Evolutionary conservation across 495 filamentous ascomycete genomes (phyloP).

Genomic region (Sabuloglossum arenarium): DNA sequence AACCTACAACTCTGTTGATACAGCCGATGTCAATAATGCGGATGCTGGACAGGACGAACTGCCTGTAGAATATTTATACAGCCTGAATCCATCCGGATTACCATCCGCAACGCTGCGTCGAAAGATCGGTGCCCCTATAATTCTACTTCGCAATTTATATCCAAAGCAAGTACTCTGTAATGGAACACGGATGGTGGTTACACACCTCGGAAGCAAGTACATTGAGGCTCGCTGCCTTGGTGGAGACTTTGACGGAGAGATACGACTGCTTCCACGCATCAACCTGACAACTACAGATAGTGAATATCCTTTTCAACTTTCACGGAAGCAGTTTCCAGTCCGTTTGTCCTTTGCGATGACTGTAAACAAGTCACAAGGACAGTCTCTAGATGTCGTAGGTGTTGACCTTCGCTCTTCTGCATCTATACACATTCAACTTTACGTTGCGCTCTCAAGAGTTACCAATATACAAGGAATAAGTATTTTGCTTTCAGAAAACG

Average conservation of each 20-base stretch:
- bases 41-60: too few relatives aligned
- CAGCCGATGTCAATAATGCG: too few relatives aligned
- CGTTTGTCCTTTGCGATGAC: conserved; percentile 10
- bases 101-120: too few relatives aligned
- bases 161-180: conserved; percentile 3
- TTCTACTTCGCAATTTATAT: conserved; percentile 1
- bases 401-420: too few relatives aligned
- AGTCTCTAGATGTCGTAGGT: too few relatives aligned
- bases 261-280: neutral
- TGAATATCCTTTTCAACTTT: neutral
- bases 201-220: neutral
- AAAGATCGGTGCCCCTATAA: conserved; percentile 3
- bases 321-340: conserved; percentile 8
- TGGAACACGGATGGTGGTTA: conserved; percentile 2
- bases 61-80: too few relatives aligned
- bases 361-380: conserved; percentile 10
- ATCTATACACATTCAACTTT: too few relatives aligned
- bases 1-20: too few relatives aligned
- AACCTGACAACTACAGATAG: neutral
- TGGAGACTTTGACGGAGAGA: neutral
- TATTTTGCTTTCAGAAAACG: too few relatives aligned
- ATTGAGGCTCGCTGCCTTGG: neutral
- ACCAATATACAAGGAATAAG: too few relatives aligned
- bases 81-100: too few relatives aligned
- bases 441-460: too few relatives aligned